These are phyloP conservation scores for Ceratocystiopsis sp. DNA, from an alignment of 2,329 filamentous ascomycete species.

Conservation along the genomic window DNA sequence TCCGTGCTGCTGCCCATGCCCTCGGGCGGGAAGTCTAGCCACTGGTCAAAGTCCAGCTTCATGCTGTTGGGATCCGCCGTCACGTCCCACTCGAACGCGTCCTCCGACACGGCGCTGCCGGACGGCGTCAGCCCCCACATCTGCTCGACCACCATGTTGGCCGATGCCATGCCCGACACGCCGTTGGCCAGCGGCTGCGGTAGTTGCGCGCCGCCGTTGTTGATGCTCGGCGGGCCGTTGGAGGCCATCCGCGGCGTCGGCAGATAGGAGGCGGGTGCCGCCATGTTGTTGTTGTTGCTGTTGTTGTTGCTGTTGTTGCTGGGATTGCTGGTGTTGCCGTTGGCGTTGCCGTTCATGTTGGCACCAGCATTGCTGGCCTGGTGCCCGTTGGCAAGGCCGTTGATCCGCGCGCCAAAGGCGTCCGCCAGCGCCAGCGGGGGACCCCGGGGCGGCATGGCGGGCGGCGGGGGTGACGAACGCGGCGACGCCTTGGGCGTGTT, in stretches of 20 bases:
- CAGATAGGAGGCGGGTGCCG: background rate
- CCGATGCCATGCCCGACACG: conserved; percentile 7
- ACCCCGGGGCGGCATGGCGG: no score
- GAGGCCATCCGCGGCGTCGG: no score
- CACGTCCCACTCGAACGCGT: conserved; percentile 35
- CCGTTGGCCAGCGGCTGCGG: conserved; percentile 17
- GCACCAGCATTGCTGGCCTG: background rate
- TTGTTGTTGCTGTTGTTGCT: background rate
- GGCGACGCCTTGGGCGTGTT: conserved; percentile 14
- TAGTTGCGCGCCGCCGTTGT: conserved; percentile 17
- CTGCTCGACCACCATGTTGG: conserved; percentile 19
- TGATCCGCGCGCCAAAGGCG: conserved; percentile 6
- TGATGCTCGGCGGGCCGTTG: background rate
- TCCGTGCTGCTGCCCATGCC: conserved; percentile 15
- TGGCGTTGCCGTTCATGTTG: background rate
- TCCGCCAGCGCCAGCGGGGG: conserved; percentile 24
- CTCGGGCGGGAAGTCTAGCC: conserved; percentile 39
- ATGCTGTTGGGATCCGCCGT: conserved; percentile 21
- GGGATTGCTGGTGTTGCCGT: no score
- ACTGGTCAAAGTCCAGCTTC: conserved; percentile 41
- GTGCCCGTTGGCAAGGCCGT: background rate
- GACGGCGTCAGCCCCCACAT: conserved; percentile 25
- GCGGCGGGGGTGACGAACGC: conserved; percentile 23
- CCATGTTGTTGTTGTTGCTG: background rate
- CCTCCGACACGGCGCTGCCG: conserved; percentile 25